Conservation (phyloP, 257 asterid species). For the Jacaranda mimosifolia region DNA sequence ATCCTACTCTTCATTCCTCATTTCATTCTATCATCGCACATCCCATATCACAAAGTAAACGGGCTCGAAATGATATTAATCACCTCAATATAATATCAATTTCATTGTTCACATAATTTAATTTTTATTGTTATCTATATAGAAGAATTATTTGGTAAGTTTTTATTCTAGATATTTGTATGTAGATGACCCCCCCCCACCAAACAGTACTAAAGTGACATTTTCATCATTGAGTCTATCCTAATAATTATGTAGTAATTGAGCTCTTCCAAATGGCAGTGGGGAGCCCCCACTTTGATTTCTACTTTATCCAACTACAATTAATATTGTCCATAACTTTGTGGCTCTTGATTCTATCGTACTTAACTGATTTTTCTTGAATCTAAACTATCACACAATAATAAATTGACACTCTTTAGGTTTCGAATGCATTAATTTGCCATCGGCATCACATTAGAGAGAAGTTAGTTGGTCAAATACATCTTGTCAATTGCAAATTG, state of each 20-base stretch:
- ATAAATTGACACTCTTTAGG: no score
- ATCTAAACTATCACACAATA: no score
- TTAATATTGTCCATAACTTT: background rate
- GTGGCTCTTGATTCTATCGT: background rate
- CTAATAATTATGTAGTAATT: slow-evolving; percentile 20
- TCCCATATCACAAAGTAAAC: no score
- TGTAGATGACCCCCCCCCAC: background rate
- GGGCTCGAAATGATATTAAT: background rate
- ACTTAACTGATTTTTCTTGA: no score
- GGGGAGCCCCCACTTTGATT: slow-evolving; percentile 13
- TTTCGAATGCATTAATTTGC: background rate
- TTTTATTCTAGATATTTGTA: slow-evolving; percentile 20
- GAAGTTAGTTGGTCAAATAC: background rate
- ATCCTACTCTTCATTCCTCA: no score
- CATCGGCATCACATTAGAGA: background rate
- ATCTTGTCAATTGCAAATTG: background rate
- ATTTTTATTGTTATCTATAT: no score
- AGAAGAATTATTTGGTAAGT: no score
- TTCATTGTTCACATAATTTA: no score
- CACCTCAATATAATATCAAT: no score
- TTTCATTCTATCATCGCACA: no score
- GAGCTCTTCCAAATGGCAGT: background rate
- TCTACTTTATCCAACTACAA: background rate
- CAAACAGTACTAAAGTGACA: background rate
- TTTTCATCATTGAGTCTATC: background rate